Evolutionary conservation across 2,329 filamentous ascomycete genomes (phyloP).

Genomic region (Dactylellina cionopaga): DNA sequence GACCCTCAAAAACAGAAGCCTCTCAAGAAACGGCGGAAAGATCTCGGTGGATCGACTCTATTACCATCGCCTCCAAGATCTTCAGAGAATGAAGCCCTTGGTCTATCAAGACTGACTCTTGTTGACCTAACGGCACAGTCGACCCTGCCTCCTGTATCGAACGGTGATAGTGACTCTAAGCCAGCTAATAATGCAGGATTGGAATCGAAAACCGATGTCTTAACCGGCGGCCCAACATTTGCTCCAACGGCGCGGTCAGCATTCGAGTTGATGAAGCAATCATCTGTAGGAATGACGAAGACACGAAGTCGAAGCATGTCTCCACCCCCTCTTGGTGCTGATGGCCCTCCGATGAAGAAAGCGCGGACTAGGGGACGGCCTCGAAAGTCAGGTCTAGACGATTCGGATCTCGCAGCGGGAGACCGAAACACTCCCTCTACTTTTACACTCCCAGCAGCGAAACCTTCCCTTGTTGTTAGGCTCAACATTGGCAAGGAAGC

Average conservation of each 20-base stretch:
- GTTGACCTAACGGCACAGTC: not conserved
- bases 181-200: too few relatives aligned
- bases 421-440: not conserved
- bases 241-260: slow-evolving; percentile 23
- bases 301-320: slow-evolving; percentile 46
- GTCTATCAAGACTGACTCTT: not conserved
- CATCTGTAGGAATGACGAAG: slow-evolving; percentile 5
- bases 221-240: not conserved
- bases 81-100: slow-evolving; percentile 34
- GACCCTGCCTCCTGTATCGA: not conserved
- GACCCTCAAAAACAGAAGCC: not conserved
- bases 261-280: slow-evolving; percentile 45
- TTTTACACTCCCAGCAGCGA: not conserved
- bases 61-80: slow-evolving; percentile 41
- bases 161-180: not conserved
- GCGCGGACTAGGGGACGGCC: slow-evolving; percentile 40
- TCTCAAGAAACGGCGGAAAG: slow-evolving; percentile 27
- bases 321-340: slow-evolving; percentile 15
- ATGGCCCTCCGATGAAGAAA: slow-evolving; percentile 45
- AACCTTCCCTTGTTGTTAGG: slow-evolving; percentile 20
- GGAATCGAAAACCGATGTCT: not conserved
- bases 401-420: not conserved
- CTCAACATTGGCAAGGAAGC: slow-evolving; percentile 43
- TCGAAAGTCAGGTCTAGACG: slow-evolving; percentile 21
- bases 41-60: not conserved